Evolutionary conservation across 1,139 yeast genomes (phyloP), one percentile per base, ranked within the genome.

Genomic region (Kurtzmaniella quercitrusa): DNA sequence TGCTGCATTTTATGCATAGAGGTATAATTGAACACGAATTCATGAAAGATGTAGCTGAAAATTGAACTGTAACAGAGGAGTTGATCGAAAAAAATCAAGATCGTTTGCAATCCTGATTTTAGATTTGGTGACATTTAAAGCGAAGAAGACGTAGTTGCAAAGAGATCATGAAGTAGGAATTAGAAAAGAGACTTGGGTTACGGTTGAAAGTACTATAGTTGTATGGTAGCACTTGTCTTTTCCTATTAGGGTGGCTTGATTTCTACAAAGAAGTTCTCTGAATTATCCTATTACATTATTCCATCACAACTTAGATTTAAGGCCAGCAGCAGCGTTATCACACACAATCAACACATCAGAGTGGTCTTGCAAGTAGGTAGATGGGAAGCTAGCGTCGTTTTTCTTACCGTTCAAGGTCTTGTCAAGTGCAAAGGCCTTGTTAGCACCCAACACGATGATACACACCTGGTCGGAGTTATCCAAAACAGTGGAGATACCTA

Each of bases 401-500:
- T 60, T 55, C 36, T 54, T 48, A 2, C 77, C 75, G 43, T 62
- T 51, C 10, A 75, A 51, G 3, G 80, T 73, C 53, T 70, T 68
- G 19, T 66, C 63, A 47, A 76, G 64, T 16, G 81, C 81, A 49
- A 59, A 66, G 39, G 58, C 53, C 57, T 77, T 77, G 43, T 51
- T 54, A 15, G 56, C 56, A n/a, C 82, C 82, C 53, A 75, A 63
- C 0, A 75, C 81, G 25, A 76, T 66, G 34, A 76, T 62, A 19
- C 75, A 69, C 18, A 80, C 63, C 54, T 79, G 84, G 41, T 77
- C 69, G 2, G 85, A 73, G 54, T 74, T 77, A 48, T 77, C 82
- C 54, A 80, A 64, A 31, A 79, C 74, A n/a, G 85, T 80, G 15
- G 84, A 71, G 44, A 80, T 79, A 19, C 85, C 85, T 25, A 80